A percentile compares a stretch with the other conserved stretches of the same genome.
phyloP scores from a whole-genome alignment of 495 filamentous ascomycete genomes.

The Bryoglossum gracile region DNA sequence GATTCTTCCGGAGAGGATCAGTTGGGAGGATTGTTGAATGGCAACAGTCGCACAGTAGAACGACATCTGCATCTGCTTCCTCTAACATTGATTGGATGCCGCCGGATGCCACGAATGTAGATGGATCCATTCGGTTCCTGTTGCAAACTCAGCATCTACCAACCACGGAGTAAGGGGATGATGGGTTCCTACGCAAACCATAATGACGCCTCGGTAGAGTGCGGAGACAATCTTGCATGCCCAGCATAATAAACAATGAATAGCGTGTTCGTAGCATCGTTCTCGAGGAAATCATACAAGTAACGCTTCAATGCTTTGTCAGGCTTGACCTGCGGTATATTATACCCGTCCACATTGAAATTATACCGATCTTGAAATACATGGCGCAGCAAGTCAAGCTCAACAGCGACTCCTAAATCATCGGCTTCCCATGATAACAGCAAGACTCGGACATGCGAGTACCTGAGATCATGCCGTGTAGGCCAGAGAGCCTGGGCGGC shows the following conservation, averaged over 20 bases:
- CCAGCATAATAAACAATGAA: constrained; percentile 33
- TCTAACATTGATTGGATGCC: constrained; percentile 22
- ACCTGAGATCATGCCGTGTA: background rate
- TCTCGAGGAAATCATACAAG: constrained; percentile 5
- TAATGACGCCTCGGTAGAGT: background rate
- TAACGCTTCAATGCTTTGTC: constrained; percentile 4
- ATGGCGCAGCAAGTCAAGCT: background rate
- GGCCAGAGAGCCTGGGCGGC: background rate
- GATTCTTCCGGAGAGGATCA: background rate
- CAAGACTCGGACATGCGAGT: background rate
- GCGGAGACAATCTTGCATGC: constrained; percentile 16
- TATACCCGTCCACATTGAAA: constrained; percentile 9
- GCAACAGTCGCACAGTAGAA: constrained; percentile 30
- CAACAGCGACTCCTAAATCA: constrained; percentile 1
- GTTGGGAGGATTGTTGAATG: background rate
- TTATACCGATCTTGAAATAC: constrained; percentile 5
- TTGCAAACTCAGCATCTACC: background rate
- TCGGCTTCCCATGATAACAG: constrained; percentile 1
- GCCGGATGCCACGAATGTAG: constrained; percentile 14
- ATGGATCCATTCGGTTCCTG: background rate
- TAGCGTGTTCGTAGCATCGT: constrained; percentile 21
- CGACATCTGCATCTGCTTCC: constrained; percentile 23
- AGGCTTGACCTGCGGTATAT: constrained; percentile 5
- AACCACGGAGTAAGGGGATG: too few relatives aligned
- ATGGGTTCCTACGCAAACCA: constrained; percentile 13